Conservation (phyloP, 306 rosid species). For the Trifolium repens region DNA sequence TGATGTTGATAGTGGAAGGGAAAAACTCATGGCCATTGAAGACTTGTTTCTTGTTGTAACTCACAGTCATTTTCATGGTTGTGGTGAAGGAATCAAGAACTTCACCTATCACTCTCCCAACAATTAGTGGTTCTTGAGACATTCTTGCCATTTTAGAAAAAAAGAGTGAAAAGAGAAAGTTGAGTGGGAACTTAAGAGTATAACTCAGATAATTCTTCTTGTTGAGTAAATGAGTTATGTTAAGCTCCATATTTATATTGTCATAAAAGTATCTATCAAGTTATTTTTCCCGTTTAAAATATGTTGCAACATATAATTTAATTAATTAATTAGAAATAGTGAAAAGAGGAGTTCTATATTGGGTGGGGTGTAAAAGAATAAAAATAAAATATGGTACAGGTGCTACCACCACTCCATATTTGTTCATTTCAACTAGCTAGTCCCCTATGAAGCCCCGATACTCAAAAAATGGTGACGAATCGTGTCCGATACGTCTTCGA, state of each 20-base stretch:
- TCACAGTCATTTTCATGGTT: conserved; percentile 60
- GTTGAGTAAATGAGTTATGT: conserved; percentile 30
- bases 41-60: conserved; percentile 68
- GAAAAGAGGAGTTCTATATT: background rate
- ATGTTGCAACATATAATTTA: conserved; percentile 5
- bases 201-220: conserved; percentile 36
- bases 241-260: conserved; percentile 58
- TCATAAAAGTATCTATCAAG: conserved; percentile 43
- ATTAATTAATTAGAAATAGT: background rate
- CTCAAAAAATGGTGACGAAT: too few species aligned
- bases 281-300: conserved; percentile 7
- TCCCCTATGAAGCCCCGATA: too few species aligned
- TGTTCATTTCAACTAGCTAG: too few species aligned
- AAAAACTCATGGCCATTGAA: conserved; percentile 86
- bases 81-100: conserved; percentile 79
- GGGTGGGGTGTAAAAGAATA: too few species aligned
- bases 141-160: conserved; percentile 61
- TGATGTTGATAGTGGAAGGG: conserved; percentile 71
- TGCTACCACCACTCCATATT: too few species aligned
- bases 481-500: too few species aligned
- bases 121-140: conserved; percentile 65
- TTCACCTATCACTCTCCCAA: conserved; percentile 92
- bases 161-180: conserved; percentile 1
- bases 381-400: too few species aligned
- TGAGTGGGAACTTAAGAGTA: background rate